Conservation (phyloP, 2,329 filamentous ascomycete genomes). For the Apiospora aurea region DNA sequence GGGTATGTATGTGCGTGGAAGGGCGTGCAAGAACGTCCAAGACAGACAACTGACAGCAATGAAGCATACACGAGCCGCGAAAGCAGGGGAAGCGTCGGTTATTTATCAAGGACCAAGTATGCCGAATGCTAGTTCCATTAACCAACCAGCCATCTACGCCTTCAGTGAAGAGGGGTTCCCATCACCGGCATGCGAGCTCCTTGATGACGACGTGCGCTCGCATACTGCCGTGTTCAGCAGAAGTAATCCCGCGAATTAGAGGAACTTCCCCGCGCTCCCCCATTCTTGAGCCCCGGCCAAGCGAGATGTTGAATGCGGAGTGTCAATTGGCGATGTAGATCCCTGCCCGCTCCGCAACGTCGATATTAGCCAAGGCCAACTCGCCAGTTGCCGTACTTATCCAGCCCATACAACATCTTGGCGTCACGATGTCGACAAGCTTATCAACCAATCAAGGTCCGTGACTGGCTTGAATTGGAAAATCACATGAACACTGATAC, state of each 20-base stretch:
- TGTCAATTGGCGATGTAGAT: not conserved
- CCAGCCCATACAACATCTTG: not conserved
- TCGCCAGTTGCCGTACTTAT: not conserved
- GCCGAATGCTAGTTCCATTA: too few relatives aligned
- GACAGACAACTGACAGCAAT: not conserved
- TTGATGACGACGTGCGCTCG: not conserved
- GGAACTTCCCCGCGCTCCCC: not conserved
- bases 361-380: not conserved
- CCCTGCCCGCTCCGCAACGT: not conserved
- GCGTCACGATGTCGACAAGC: not conserved
- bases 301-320: not conserved
- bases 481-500: not conserved
- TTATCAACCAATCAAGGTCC: not conserved
- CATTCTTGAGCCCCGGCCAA: not conserved
- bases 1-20: not conserved
- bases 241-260: not conserved
- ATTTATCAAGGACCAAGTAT: not conserved
- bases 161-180: not conserved
- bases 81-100: not conserved
- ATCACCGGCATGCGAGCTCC: not conserved
- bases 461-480: not conserved
- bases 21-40: not conserved
- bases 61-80: not conserved
- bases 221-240: not conserved
- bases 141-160: not conserved